Conservation (phyloP, 1,139 yeast genomes). For the Magnusiomyces fungicola region DNA sequence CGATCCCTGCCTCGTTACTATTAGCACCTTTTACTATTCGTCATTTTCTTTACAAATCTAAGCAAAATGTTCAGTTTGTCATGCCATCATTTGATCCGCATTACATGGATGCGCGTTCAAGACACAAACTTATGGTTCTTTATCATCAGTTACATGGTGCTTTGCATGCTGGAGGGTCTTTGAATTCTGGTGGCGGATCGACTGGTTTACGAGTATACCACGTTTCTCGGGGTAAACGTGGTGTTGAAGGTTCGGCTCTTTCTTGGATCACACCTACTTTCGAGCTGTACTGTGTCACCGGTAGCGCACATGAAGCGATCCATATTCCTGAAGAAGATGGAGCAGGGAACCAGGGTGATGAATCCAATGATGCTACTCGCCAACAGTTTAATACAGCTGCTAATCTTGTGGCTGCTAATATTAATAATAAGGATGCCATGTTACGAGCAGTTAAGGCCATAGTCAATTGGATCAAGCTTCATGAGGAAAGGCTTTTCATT, state of each 20-base stretch:
- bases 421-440: conserved; percentile 37
- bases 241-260: conserved; percentile 38
- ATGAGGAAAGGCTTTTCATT: conserved; percentile 53
- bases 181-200: conserved; percentile 18
- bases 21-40: conserved; percentile 35
- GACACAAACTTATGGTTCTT: conserved; percentile 34
- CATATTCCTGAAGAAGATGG: conserved; percentile 11
- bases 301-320: conserved; percentile 29
- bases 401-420: neutral
- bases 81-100: conserved; percentile 36
- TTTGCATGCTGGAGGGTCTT: conserved; percentile 22
- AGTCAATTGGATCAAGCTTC: conserved; percentile 49
- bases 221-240: conserved; percentile 23
- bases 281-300: conserved; percentile 49
- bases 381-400: conserved; percentile 10
- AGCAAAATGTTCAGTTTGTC: conserved; percentile 52
- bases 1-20: conserved; percentile 1
- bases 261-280: conserved; percentile 51
- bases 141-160: conserved; percentile 40
- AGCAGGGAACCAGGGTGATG: neutral
- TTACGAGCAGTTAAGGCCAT: conserved; percentile 47
- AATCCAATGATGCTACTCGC: neutral
- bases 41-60: conserved; percentile 77
- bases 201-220: conserved; percentile 29
- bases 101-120: conserved; percentile 26